These are phyloP conservation scores for Neurospora sp. DNA, from an alignment of 495 filamentous ascomycete genomes.

Conservation along the genomic window DNA sequence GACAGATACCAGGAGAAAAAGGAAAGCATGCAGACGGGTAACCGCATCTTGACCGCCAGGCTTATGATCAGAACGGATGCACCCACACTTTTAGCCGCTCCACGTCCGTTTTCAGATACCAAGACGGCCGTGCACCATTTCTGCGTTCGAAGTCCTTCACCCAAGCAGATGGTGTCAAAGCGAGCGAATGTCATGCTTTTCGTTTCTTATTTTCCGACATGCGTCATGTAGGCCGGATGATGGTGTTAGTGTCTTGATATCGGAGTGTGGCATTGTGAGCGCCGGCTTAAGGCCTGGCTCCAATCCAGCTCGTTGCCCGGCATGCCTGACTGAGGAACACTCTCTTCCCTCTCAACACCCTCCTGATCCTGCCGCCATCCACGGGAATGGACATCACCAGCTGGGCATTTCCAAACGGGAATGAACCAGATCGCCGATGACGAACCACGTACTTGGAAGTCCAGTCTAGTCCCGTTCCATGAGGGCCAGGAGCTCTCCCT, in stretches of 20 bases:
- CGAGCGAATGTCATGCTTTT: background rate
- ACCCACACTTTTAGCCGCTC: background rate
- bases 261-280: background rate
- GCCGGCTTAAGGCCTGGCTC: background rate
- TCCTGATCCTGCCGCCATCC: background rate
- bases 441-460: background rate
- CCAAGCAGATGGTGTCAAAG: background rate
- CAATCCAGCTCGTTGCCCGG: background rate
- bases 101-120: background rate
- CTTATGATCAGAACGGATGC: background rate
- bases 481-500: background rate
- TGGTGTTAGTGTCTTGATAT: background rate
- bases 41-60: constrained; percentile 13
- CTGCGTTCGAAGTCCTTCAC: background rate
- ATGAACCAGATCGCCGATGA: background rate
- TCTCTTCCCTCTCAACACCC: background rate
- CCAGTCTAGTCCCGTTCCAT: background rate
- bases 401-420: background rate
- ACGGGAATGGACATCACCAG: background rate
- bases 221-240: background rate
- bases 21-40: constrained; percentile 4
- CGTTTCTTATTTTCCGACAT: background rate
- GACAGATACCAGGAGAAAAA: background rate
- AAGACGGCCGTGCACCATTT: background rate
- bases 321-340: background rate